Evolutionary conservation across 208 protist species (phyloP).

Genomic region (Trypanosoma vivax): DNA sequence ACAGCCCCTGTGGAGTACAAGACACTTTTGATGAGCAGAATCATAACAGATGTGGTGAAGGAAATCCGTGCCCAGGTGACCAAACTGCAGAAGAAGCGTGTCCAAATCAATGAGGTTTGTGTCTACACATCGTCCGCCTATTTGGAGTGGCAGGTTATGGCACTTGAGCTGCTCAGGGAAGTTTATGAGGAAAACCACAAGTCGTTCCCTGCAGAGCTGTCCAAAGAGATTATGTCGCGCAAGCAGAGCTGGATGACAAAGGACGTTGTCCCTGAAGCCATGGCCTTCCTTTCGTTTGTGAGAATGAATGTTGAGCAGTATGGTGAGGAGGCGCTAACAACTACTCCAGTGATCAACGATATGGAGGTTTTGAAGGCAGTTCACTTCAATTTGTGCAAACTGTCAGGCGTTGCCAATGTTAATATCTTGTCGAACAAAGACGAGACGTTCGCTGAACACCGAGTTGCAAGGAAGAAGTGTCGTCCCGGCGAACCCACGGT

Average conservation of each 20-base stretch:
- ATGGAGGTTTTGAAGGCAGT: constrained; percentile 37
- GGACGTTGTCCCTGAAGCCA: constrained; percentile 72
- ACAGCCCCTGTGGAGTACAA: constrained; percentile 70
- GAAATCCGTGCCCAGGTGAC: constrained; percentile 80
- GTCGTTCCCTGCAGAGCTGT: constrained; percentile 56
- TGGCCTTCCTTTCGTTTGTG: constrained; percentile 87
- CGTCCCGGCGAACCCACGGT: constrained; percentile 67
- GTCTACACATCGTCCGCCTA: constrained; percentile 70
- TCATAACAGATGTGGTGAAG: constrained; percentile 81
- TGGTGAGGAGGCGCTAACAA: constrained; percentile 58
- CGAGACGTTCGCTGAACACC: constrained; percentile 57
- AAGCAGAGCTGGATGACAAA: constrained; percentile 61
- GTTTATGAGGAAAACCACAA: constrained; percentile 46
- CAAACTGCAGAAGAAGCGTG: constrained; percentile 76
- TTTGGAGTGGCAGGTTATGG: constrained; percentile 73
- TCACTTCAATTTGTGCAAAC: constrained; percentile 44
- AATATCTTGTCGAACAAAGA: constrained; percentile 41
- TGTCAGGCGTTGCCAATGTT: constrained; percentile 58
- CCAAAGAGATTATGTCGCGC: constrained; percentile 57
- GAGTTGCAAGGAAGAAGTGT: constrained; percentile 59
- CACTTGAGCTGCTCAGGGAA: constrained; percentile 53
- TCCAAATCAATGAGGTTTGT: constrained; percentile 45
- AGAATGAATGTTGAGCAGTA: constrained; percentile 76
- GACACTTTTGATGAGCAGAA: constrained; percentile 57
- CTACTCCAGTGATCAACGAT: constrained; percentile 69